Percentiles rank a stretch among this genome's conserved stretches.
Conservation (phyloP, 1,284 basidiomycete species). For the Chalciporus sp. region DNA sequence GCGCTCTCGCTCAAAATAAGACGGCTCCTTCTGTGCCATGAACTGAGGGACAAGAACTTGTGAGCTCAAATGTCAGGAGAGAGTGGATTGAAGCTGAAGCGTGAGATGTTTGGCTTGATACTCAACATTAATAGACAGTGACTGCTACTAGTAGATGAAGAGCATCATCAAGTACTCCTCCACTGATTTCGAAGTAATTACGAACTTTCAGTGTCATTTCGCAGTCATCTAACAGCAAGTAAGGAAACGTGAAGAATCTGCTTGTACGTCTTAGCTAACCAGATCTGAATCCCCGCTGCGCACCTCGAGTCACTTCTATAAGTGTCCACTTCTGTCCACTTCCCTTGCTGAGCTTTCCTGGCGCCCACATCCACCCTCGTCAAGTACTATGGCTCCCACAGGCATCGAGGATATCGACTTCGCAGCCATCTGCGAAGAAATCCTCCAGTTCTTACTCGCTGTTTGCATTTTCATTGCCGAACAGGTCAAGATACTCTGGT, state of each 20-base stretch:
- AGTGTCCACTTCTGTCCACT: background rate
- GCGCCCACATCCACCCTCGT: background rate
- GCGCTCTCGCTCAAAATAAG: slow-evolving; percentile 80
- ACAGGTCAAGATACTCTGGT: slow-evolving; percentile 15
- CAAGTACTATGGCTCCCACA: slow-evolving; percentile 19
- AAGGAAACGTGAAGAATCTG: background rate
- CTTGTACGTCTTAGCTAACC: background rate
- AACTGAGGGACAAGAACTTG: background rate
- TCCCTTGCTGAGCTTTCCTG: background rate
- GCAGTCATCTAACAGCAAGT: too few relatives aligned
- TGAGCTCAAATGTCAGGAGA: background rate
- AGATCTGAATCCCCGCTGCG: background rate
- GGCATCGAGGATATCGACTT: slow-evolving; percentile 25
- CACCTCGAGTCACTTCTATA: background rate
- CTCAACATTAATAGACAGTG: too few relatives aligned
- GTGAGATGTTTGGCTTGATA: too few relatives aligned
- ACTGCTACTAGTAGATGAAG: too few relatives aligned
- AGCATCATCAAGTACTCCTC: too few relatives aligned
- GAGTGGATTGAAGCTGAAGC: too few relatives aligned
- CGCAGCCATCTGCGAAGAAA: slow-evolving; percentile 13
- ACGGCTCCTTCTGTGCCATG: slow-evolving; percentile 48
- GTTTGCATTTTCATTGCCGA: slow-evolving; percentile 19
- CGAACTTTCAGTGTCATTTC: background rate
- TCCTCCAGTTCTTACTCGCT: slow-evolving; percentile 15
- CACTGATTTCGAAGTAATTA: too few relatives aligned